Conservation (phyloP, 345 rosid species). For the Populus tremula region DNA sequence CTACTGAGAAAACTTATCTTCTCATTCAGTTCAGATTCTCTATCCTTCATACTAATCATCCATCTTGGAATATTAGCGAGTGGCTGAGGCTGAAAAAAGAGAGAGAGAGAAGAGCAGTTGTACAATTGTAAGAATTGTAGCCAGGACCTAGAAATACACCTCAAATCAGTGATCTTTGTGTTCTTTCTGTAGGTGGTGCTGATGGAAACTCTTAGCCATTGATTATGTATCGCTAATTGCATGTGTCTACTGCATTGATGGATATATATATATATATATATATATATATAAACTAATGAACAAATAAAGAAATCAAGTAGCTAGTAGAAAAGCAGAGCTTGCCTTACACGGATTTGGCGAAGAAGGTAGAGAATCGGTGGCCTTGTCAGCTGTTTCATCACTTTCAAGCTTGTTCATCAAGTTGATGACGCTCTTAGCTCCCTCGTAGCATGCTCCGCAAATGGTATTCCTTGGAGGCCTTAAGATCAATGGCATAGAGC, state of each 20-base stretch:
- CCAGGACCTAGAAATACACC: no score
- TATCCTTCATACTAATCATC: constrained; percentile 60
- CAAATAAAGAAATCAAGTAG: no score
- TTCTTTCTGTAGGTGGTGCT: no score
- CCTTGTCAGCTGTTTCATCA: constrained; percentile 24
- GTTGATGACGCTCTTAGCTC: constrained; percentile 49
- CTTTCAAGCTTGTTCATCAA: constrained; percentile 55
- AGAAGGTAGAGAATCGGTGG: constrained; percentile 14
- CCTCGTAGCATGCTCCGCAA: constrained; percentile 74
- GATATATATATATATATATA: no score
- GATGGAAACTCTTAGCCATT: no score
- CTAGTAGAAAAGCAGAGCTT: constrained; percentile 28
- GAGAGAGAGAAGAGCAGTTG: background rate
- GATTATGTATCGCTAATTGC: no score
- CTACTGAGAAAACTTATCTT: constrained; percentile 59
- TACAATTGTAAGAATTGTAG: no score
- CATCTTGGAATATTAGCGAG: constrained; percentile 58
- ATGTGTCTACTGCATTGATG: no score
- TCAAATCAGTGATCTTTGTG: no score
- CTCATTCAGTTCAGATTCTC: constrained; percentile 54
- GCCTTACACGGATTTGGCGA: constrained; percentile 57
- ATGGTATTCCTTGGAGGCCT: constrained; percentile 90
- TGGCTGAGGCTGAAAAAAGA: constrained; percentile 32
- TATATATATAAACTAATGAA: no score
- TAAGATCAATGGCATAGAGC: constrained; percentile 61